Conservation (phyloP, 441 rosid genomes). For the Jatropha multifida region DNA sequence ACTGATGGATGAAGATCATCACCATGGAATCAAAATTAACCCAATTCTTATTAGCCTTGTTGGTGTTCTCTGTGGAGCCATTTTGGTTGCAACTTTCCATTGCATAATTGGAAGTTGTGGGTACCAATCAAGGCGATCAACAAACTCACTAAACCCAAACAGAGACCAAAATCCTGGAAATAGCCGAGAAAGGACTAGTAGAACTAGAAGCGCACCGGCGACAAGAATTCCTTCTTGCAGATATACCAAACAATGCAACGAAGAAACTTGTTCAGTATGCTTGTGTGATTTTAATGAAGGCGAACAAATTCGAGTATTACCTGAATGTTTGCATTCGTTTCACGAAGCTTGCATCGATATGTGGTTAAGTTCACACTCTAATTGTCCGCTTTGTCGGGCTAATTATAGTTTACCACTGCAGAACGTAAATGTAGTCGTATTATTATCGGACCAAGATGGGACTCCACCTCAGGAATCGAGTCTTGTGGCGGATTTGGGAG, state of each 20-base stretch:
- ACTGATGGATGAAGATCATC: conserved; percentile 21
- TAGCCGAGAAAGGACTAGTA: background rate
- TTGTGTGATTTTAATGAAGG: conserved; percentile 43
- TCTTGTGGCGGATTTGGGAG: background rate
- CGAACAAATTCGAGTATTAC: conserved; percentile 42
- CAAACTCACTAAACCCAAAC: background rate
- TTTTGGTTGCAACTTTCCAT: conserved; percentile 40
- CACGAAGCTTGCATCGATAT: conserved; percentile 48
- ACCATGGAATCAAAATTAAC: conserved; percentile 2
- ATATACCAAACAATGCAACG: conserved; percentile 31
- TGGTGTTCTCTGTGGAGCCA: conserved; percentile 44
- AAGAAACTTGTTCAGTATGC: conserved; percentile 49
- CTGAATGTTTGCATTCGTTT: conserved; percentile 45
- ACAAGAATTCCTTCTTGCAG: conserved; percentile 7
- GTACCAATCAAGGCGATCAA: background rate
- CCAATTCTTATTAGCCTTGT: conserved; percentile 40
- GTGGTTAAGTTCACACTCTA: conserved; percentile 47
- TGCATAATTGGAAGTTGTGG: conserved; percentile 31
- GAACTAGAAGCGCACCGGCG: background rate
- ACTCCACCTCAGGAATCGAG: background rate
- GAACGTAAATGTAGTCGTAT: conserved; percentile 9
- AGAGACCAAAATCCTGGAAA: background rate
- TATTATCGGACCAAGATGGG: conserved; percentile 19
- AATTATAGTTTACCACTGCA: conserved; percentile 14
- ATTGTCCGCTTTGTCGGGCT: conserved; percentile 59